Conservation (phyloP, 768 basidiomycete genomes). For the Boletus vinaceobasis region DNA sequence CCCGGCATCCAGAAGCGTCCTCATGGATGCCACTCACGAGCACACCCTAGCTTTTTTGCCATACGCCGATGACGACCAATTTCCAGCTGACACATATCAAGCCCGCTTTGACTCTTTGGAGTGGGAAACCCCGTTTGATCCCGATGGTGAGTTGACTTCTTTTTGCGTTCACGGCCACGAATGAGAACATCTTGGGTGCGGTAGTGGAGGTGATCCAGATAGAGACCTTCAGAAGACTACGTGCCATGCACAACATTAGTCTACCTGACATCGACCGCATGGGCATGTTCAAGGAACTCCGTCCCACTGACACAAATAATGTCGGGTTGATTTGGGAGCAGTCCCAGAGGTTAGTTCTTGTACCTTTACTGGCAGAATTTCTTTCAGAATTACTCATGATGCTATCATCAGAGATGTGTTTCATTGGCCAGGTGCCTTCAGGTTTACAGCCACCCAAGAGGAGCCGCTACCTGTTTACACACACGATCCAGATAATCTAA, state of each 20-base stretch:
- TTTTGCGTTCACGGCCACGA: not conserved
- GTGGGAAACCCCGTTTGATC: slow-evolving; percentile 44
- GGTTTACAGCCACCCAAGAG: not conserved
- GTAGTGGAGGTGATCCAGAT: slow-evolving; percentile 49
- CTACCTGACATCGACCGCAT: slow-evolving; percentile 36
- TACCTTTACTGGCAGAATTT: not conserved
- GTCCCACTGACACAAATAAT: slow-evolving; percentile 20
- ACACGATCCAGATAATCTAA: slow-evolving; percentile 28
- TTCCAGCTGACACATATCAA: slow-evolving; percentile 32
- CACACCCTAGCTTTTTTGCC: slow-evolving; percentile 35
- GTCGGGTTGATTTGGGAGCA: slow-evolving; percentile 42
- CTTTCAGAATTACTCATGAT: not conserved
- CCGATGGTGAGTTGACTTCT: slow-evolving; percentile 42
- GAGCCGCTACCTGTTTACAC: slow-evolving; percentile 4
- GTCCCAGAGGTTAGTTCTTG: slow-evolving; percentile 38
- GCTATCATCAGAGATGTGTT: slow-evolving; percentile 35
- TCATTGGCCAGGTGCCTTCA: slow-evolving; percentile 34
- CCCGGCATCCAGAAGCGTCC: slow-evolving; percentile 35
- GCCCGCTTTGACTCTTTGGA: slow-evolving; percentile 22
- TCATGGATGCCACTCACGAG: not conserved
- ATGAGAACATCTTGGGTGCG: not conserved
- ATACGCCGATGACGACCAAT: slow-evolving; percentile 45
- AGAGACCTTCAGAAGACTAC: slow-evolving; percentile 42
- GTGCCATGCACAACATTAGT: slow-evolving; percentile 27
- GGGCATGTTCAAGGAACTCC: slow-evolving; percentile 26